A percentile compares a stretch with the other conserved stretches of the same genome.
phyloP scores from a whole-genome alignment of 106 monocot genomes.

The Platanthera zijinensis region DNA sequence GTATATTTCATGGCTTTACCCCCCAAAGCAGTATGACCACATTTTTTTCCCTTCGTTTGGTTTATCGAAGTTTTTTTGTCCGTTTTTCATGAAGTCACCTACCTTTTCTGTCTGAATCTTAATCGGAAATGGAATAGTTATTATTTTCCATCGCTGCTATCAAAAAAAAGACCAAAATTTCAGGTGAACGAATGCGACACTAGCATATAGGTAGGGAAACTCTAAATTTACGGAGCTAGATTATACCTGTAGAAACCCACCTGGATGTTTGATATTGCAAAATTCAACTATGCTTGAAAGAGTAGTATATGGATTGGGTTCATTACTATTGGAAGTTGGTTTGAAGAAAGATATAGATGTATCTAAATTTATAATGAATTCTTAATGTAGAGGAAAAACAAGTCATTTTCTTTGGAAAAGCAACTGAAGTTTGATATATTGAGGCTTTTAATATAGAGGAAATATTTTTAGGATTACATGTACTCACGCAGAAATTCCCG shows the following conservation, averaged over 20 bases:
- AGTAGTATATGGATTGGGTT: not conserved
- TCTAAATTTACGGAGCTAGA: too few relatives aligned
- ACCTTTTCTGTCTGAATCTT: not conserved
- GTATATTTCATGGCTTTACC: conserved; percentile 13
- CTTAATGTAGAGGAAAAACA: not conserved
- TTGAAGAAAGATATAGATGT: not conserved
- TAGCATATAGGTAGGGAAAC: not conserved
- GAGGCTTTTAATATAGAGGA: not conserved
- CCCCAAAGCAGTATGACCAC: not conserved
- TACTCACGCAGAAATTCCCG: not conserved
- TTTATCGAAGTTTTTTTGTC: not conserved
- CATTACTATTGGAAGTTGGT: not conserved
- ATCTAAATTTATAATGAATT: not conserved
- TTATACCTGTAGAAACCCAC: not conserved
- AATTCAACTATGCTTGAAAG: not conserved
- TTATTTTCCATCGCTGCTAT: not conserved
- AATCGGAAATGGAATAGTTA: not conserved
- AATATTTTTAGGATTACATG: not conserved
- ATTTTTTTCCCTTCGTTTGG: not conserved
- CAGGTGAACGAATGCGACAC: not conserved
- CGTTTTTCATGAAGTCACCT: not conserved
- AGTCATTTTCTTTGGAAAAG: not conserved
- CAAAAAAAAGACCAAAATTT: not conserved
- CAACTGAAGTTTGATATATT: not conserved
- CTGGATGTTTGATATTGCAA: not conserved